Base-by-base conservation (phyloP, 1,284 basidiomycete species). In the Neolentinus lepideus region DNA sequence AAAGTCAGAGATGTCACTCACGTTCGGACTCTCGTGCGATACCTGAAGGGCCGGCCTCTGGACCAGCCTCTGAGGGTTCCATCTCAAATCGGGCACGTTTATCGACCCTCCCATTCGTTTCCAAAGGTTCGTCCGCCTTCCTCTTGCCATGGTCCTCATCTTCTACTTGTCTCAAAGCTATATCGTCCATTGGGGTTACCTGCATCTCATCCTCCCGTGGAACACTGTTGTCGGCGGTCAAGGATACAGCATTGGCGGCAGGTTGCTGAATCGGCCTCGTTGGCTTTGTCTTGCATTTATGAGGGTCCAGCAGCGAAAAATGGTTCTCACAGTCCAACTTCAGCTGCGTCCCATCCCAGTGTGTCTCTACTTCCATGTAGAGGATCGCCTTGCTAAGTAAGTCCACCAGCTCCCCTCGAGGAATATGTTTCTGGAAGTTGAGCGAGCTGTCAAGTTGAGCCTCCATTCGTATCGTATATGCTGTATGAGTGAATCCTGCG, bases 301-400 rank as follows among this genome's bases (percentile, higher is more conserved):
- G 88, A 9, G 69, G 77, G 56, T 88, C 83, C 19, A 91, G 74
- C n/a, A 91, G 70, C 19, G 84, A 83, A 70, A 91, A 91, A 8
- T 73, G 65, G 33, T 76, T 74, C 61, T 80, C 82, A 75, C 88
- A 91, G 60, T 79, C 81, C 51, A 73, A 75, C 2, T 79, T 76
- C 59, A 86, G 69, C 29, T 73, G 70, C 63, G 82, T 80, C 14
- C 75, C 77, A 59, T 79, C 79, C 83, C 86, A 90, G 63, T 91
- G 88, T 8, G 84, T 79, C 71, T 93, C 91, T 35, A 89, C 89
- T 69, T 94, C 90, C n/a, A 79, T 75, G 62, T 92, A 93, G 12
- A 92, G 77, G 21, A 94, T 71, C 3, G 90, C 84, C 68, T 92
- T 93, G 67, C 82, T 80, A 29, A 93, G 78, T 14, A 92, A 80